phyloP scores from a whole-genome alignment of 2,329 filamentous ascomycete genomes.

The Xylaria multiplex region DNA sequence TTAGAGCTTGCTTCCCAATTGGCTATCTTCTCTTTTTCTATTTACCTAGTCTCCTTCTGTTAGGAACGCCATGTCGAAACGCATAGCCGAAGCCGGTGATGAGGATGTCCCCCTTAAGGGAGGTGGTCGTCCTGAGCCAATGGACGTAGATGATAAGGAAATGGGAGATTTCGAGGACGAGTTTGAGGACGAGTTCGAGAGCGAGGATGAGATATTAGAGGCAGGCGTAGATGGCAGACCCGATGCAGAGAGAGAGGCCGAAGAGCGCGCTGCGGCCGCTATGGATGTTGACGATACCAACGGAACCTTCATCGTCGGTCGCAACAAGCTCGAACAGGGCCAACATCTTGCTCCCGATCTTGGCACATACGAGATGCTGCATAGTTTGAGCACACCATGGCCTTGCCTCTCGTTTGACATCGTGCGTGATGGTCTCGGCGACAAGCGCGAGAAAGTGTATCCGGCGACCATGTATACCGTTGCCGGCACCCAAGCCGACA shows the following conservation, averaged over 20 bases:
- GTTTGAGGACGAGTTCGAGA: slow-evolving; percentile 92
- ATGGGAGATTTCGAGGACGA: slow-evolving; percentile 94
- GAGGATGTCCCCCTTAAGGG: slow-evolving; percentile 65
- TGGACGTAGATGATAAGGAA: slow-evolving; percentile 71
- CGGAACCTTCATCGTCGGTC: slow-evolving; percentile 93
- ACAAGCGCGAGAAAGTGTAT: slow-evolving; percentile 85
- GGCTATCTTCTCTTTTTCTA: background rate
- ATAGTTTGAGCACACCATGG: slow-evolving; percentile 93
- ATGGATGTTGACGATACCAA: slow-evolving; percentile 92
- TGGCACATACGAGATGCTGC: slow-evolving; percentile 97
- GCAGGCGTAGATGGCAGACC: slow-evolving; percentile 93
- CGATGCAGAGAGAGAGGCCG: slow-evolving; percentile 90
- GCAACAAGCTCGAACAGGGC: slow-evolving; percentile 88
- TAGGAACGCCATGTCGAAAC: slow-evolving; percentile 65
- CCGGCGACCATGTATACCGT: slow-evolving; percentile 96
- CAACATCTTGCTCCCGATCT: slow-evolving; percentile 91
- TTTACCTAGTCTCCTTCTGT: background rate
- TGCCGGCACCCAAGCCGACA: slow-evolving; percentile 91
- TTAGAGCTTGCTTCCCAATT: slow-evolving; percentile 2
- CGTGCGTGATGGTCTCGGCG: slow-evolving; percentile 83
- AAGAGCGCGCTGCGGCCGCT: slow-evolving; percentile 77
- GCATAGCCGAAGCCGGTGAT: slow-evolving; percentile 62
- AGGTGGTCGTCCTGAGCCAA: slow-evolving; percentile 69
- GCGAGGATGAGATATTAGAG: slow-evolving; percentile 88
- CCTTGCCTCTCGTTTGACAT: slow-evolving; percentile 97